Evolutionary conservation across 164 flowering plant genomes (phyloP).

Genomic region (Tetracentron sinense): DNA sequence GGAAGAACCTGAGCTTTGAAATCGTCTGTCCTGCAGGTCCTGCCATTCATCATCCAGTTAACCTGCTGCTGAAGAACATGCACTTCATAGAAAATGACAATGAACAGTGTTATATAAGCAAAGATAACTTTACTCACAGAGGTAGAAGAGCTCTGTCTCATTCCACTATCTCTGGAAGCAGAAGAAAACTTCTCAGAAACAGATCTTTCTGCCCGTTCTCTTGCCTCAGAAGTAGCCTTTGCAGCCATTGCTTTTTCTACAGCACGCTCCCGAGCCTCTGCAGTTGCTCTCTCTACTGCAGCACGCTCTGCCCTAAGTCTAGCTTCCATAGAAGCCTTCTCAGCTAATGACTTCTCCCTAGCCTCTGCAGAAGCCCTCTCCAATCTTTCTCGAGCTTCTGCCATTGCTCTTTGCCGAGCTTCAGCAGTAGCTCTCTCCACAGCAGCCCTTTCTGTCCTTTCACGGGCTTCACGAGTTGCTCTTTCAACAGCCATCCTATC

Average conservation of each 20-base stretch:
- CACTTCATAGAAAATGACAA: slow-evolving; percentile 9
- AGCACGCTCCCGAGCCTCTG: slow-evolving; percentile 86
- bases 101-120: too few species aligned
- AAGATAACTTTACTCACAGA: slow-evolving; percentile 29
- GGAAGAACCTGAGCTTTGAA: slow-evolving; percentile 33
- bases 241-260: slow-evolving; percentile 65
- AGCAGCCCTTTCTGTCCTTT: slow-evolving; percentile 65
- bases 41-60: slow-evolving; percentile 7
- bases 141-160: slow-evolving; percentile 39
- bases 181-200: too few species aligned
- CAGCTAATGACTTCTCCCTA: slow-evolving; percentile 38
- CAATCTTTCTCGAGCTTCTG: slow-evolving; percentile 48
- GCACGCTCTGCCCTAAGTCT: slow-evolving; percentile 78
- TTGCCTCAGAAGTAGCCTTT: slow-evolving; percentile 41
- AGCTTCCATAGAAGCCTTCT: slow-evolving; percentile 56
- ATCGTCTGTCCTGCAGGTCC: slow-evolving; percentile 30
- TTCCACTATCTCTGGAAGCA: slow-evolving; percentile 34
- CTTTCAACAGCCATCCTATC: slow-evolving; percentile 62
- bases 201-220: slow-evolving; percentile 37
- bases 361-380: slow-evolving; percentile 48
- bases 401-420: slow-evolving; percentile 45
- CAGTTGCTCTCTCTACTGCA: slow-evolving; percentile 86
- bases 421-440: slow-evolving; percentile 60
- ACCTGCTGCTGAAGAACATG: slow-evolving; percentile 2
- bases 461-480: slow-evolving; percentile 84